These are phyloP conservation scores for Geotrichum reessii DNA, from an alignment of 1,139 yeast species.

Conservation along the genomic window DNA sequence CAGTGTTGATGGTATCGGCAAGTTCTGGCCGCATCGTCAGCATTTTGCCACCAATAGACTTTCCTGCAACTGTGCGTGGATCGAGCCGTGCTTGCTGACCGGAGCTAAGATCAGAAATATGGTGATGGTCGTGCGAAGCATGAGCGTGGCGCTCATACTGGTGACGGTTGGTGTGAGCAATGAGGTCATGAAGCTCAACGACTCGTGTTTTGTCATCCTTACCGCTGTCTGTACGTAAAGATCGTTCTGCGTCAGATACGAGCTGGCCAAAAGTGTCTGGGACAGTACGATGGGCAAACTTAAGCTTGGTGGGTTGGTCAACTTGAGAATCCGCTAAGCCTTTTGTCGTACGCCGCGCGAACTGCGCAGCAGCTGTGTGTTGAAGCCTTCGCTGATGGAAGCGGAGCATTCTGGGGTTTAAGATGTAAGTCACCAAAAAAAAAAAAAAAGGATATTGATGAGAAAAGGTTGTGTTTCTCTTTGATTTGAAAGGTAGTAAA, in stretches of 20 bases:
- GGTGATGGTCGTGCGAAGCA: background rate
- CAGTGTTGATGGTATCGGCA: constrained; percentile 23
- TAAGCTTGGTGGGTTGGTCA: constrained; percentile 13
- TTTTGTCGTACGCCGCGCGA: background rate
- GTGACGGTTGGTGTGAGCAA: background rate
- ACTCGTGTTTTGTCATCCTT: constrained; percentile 1
- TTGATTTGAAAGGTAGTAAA: background rate
- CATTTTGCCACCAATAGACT: constrained; percentile 12
- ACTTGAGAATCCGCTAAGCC: background rate
- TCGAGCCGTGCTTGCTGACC: constrained; percentile 10
- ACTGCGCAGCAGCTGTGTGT: background rate
- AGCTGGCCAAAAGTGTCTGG: constrained; percentile 16
- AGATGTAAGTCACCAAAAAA: background rate
- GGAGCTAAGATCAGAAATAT: background rate
- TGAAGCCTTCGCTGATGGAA: background rate
- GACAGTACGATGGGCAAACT: constrained; percentile 14
- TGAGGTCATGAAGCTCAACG: background rate
- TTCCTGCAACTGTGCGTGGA: constrained; percentile 14
- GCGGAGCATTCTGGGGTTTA: background rate
- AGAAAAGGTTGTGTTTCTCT: background rate
- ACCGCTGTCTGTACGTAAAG: background rate
- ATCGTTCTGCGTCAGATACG: constrained; percentile 11
- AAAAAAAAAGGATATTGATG: background rate
- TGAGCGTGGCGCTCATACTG: background rate
- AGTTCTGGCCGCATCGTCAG: constrained; percentile 22